Percentiles rank a stretch among this genome's conserved stretches.
Conservation (phyloP, 768 basidiomycete genomes). For the Phlebiopsis flavidoalba region DNA sequence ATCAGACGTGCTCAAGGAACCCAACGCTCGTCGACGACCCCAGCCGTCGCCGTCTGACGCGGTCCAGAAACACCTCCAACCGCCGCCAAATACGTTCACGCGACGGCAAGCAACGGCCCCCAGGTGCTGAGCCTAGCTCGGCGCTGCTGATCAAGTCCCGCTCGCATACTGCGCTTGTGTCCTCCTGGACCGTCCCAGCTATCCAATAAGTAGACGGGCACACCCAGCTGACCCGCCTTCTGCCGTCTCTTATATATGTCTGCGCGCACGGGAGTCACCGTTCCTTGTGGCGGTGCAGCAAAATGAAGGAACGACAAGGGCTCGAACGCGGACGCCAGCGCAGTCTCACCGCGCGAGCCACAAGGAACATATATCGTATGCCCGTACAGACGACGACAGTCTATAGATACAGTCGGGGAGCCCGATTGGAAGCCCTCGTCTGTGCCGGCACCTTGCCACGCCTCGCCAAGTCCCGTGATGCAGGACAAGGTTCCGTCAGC, state of each 20-base stretch:
- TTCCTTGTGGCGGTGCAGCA: background rate
- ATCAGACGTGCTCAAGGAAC: constrained; percentile 1
- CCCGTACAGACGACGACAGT: background rate
- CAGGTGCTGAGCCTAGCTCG: background rate
- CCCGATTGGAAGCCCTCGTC: background rate
- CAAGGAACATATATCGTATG: background rate
- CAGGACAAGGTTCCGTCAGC: background rate
- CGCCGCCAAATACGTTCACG: background rate
- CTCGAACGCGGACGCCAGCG: background rate
- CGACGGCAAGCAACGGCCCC: background rate
- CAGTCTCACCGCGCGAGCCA: background rate
- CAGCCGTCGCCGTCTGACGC: background rate
- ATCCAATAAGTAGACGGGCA: too few relatives aligned
- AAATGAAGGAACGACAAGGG: background rate
- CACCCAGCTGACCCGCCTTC: background rate
- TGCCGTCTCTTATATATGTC: background rate
- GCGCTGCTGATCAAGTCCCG: background rate
- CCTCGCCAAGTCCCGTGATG: background rate
- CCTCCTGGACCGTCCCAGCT: background rate
- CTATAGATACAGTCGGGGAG: background rate
- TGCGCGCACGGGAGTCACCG: background rate
- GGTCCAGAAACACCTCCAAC: constrained; percentile 1
- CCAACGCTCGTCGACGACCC: background rate
- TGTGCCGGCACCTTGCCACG: background rate
- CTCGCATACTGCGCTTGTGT: background rate